Evolutionary conservation across 2,329 filamentous ascomycete species (phyloP).

Genomic region (Blastomyces gilchristii): DNA sequence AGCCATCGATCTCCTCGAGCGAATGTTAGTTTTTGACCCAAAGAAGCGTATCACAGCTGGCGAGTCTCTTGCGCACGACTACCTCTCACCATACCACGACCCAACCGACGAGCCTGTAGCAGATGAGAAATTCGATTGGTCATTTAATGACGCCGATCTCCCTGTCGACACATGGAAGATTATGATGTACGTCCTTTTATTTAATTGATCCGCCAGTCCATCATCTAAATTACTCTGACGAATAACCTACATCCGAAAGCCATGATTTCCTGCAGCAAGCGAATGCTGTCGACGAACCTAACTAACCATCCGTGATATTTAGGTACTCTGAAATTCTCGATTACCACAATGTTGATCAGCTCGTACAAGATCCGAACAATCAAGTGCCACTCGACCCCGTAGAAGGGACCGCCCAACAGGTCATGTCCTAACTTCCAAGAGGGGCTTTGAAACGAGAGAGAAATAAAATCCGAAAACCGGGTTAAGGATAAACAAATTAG

Average conservation of each 20-base stretch:
- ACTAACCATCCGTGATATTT: conserved; percentile 15
- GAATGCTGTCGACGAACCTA: not conserved
- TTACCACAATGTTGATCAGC: conserved; percentile 81
- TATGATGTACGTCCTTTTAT: conserved; percentile 69
- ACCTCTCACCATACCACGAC: conserved; percentile 93
- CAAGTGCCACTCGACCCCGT: not conserved
- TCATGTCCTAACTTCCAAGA: not conserved
- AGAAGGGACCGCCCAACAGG: not conserved
- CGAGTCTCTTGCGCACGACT: conserved; percentile 80
- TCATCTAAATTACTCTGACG: not conserved
- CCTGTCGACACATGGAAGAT: conserved; percentile 99
- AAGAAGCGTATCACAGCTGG: conserved; percentile 84
- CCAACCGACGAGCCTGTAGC: conserved; percentile 91
- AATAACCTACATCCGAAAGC: not conserved
- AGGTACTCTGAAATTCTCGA: conserved; percentile 99
- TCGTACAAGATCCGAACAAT: conserved; percentile 19
- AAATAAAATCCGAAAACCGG: not conserved
- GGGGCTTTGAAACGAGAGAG: not conserved
- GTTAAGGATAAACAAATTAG: not conserved
- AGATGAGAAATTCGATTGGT: conserved; percentile 98
- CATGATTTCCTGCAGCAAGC: not conserved
- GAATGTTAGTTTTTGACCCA: conserved; percentile 98
- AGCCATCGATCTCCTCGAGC: conserved; percentile 90
- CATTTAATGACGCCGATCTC: conserved; percentile 94
- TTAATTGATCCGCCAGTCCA: not conserved